Evolutionary conservation across 139 green algal species (phyloP).

Genomic region (Pleodorina starrii): DNA sequence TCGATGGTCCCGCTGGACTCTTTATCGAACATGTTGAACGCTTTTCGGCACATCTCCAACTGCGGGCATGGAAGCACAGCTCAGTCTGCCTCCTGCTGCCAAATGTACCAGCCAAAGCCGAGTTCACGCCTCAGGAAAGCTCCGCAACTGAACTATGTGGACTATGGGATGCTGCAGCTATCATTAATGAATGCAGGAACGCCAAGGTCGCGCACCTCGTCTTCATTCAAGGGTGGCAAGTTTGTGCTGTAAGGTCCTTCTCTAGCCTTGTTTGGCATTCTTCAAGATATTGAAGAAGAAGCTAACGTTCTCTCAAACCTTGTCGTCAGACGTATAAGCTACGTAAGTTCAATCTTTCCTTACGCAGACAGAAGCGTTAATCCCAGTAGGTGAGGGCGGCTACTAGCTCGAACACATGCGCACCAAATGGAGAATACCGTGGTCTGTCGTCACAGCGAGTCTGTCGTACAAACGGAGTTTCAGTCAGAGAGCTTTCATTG

Average conservation of each 20-base stretch:
- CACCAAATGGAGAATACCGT: too few relatives aligned
- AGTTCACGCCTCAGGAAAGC: too few relatives aligned
- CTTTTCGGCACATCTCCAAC: slow-evolving; percentile 66
- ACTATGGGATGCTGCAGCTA: too few relatives aligned
- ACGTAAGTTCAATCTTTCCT: too few relatives aligned
- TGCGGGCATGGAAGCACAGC: neutral
- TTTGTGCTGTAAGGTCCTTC: slow-evolving; percentile 15
- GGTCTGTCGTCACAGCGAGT: too few relatives aligned
- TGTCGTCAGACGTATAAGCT: neutral
- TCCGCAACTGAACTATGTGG: neutral
- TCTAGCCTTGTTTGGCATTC: neutral
- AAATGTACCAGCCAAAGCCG: neutral
- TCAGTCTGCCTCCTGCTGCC: neutral
- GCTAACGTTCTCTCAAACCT: neutral
- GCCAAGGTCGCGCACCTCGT: slow-evolving; percentile 13
- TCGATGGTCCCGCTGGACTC: slow-evolving; percentile 81
- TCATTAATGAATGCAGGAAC: too few relatives aligned
- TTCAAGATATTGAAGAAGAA: neutral
- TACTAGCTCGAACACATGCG: too few relatives aligned
- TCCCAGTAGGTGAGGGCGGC: too few relatives aligned
- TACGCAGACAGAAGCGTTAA: too few relatives aligned
- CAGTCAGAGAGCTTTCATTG: too few relatives aligned
- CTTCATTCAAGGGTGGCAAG: slow-evolving; percentile 25
- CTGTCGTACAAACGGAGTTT: too few relatives aligned
- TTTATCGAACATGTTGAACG: slow-evolving; percentile 67